These are phyloP conservation scores for Boletellus emodensis DNA, from an alignment of 768 basidiomycete species.

Conservation along the genomic window DNA sequence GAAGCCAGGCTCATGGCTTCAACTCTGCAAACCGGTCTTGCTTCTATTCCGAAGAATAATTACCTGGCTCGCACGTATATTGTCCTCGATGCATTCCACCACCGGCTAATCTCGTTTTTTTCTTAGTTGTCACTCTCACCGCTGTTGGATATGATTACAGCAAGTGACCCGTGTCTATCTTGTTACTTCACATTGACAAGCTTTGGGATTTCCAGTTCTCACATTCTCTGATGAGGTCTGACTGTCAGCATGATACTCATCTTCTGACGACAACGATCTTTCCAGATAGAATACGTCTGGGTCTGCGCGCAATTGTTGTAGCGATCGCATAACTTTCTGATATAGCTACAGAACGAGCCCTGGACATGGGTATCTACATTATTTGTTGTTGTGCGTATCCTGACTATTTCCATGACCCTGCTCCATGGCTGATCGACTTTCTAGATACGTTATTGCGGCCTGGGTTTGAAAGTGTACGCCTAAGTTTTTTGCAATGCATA, in stretches of 20 bases:
- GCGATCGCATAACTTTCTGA: not conserved
- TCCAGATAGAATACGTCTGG: not conserved
- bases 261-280: not conserved
- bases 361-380: not conserved
- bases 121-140: not conserved
- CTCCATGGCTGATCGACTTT: not conserved
- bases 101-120: not conserved
- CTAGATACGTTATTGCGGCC: not conserved
- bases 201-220: not conserved
- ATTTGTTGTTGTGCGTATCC: not conserved
- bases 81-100: not conserved
- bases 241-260: too few relatives aligned
- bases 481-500: too few relatives aligned
- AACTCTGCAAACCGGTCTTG: not conserved
- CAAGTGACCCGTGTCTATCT: not conserved
- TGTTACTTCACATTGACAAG: not conserved
- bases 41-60: not conserved
- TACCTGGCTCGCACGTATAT: not conserved
- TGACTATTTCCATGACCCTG: not conserved
- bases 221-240: not conserved
- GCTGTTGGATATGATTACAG: slow-evolving; percentile 1
- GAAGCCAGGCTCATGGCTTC: not conserved
- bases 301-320: not conserved
- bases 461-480: not conserved
- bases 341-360: not conserved